These are phyloP conservation scores for Oryza meridionalis DNA, from an alignment of 176 grass and related monocot species.

Conservation along the genomic window DNA sequence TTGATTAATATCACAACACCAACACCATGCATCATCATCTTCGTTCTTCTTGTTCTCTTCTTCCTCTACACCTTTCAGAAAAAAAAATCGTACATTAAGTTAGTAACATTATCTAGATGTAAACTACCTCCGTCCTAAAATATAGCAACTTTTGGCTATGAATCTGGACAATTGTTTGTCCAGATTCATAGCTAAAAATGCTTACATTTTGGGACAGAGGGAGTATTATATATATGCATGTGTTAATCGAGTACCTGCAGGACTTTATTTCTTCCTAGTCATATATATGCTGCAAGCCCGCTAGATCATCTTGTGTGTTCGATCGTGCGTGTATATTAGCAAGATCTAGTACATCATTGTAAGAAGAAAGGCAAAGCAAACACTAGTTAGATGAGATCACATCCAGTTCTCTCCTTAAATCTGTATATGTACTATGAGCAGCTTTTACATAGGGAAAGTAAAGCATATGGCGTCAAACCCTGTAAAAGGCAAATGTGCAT, in stretches of 20 bases:
- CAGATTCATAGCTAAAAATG: no score
- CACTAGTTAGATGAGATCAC: conserved; percentile 6
- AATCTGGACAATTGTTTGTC: no score
- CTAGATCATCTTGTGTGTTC: not conserved
- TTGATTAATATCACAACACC: not conserved
- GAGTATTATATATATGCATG: not conserved
- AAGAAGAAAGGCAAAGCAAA: not conserved
- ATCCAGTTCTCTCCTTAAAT: not conserved
- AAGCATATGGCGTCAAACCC: not conserved
- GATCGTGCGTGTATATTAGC: not conserved
- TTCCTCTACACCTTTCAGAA: not conserved
- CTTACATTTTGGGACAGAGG: no score
- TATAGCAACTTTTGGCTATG: no score
- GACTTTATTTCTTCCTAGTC: no score
- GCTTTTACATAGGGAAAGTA: conserved; percentile 28
- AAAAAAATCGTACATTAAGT: not conserved
- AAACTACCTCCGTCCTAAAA: no score
- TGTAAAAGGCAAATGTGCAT: not conserved
- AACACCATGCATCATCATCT: not conserved
- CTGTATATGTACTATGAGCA: conserved; percentile 4
- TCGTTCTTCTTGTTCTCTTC: not conserved
- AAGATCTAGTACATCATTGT: not conserved
- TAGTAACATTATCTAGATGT: no score
- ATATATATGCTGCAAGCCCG: not conserved
- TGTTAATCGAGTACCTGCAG: not conserved